A percentile compares a stretch with the other conserved stretches of the same genome.
Evolutionary conservation across 1,139 yeast species (phyloP).

Genomic region (Hyphopichia pseudoburtonii): DNA sequence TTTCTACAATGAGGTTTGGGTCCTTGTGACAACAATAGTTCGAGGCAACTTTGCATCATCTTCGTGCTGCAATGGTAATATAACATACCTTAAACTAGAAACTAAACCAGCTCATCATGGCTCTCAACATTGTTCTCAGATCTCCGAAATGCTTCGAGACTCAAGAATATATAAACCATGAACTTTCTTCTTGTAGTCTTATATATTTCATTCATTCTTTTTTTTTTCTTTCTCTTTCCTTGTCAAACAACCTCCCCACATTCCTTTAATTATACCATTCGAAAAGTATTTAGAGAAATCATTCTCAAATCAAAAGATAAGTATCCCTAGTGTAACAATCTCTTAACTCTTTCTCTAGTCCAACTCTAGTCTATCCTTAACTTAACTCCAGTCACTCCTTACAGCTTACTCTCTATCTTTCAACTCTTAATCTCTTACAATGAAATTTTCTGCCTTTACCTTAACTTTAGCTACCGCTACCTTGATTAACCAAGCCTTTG

Average conservation of each 20-base stretch:
- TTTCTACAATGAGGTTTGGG: too few relatives aligned
- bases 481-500: slow-evolving; percentile 22
- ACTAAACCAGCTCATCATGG: slow-evolving; percentile 1
- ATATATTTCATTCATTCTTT: neutral
- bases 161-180: too few relatives aligned
- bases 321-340: slow-evolving; percentile 9
- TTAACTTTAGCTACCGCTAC: slow-evolving; percentile 21
- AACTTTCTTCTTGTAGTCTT: too few relatives aligned
- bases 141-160: too few relatives aligned
- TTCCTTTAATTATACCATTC: neutral
- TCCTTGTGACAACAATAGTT: too few relatives aligned
- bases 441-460: slow-evolving; percentile 35
- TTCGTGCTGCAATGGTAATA: too few relatives aligned
- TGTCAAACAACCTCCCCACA: neutral
- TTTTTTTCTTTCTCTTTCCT: neutral
- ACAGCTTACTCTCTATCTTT: slow-evolving; percentile 4
- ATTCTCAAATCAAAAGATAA: slow-evolving; percentile 3
- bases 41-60: slow-evolving; percentile 1
- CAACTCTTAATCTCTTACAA: slow-evolving; percentile 8
- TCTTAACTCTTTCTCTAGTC: slow-evolving; percentile 16
- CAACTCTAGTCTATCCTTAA: slow-evolving; percentile 24
- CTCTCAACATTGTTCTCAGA: too few relatives aligned
- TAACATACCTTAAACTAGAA: slow-evolving; percentile 3
- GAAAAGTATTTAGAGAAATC: slow-evolving; percentile 4
- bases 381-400: slow-evolving; percentile 23